These are phyloP conservation scores for Hymenoscyphus scutula DNA, from an alignment of 2,329 filamentous ascomycete genomes.

Conservation along the genomic window DNA sequence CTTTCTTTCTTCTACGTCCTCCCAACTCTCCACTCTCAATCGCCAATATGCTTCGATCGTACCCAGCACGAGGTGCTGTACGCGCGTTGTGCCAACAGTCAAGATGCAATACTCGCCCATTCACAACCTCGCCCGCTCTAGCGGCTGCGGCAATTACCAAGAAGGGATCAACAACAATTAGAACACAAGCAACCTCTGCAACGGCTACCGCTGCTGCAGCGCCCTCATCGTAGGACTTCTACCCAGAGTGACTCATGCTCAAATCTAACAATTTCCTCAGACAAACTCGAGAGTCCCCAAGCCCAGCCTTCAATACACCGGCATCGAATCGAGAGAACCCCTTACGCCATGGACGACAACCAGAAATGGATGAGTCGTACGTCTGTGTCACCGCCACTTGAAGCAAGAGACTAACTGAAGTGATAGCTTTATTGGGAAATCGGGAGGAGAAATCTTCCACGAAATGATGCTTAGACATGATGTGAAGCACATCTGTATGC, in stretches of 20 bases:
- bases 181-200: conserved; percentile 50
- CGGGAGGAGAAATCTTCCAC: conserved; percentile 94
- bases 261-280: conserved; percentile 40
- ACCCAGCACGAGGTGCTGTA: conserved; percentile 47
- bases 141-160: conserved; percentile 28
- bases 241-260: conserved; percentile 24
- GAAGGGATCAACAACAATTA: conserved; percentile 43
- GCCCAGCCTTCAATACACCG: conserved; percentile 57
- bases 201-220: conserved; percentile 41
- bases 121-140: conserved; percentile 45
- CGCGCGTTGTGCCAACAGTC: conserved; percentile 41
- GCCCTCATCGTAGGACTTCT: conserved; percentile 24
- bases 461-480: conserved; percentile 96
- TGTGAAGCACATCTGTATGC: conserved; percentile 93
- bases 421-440: conserved; percentile 83
- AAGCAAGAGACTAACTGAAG: conserved; percentile 14
- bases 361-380: conserved; percentile 79
- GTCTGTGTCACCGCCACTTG: conserved; percentile 39
- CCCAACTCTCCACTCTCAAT: conserved; percentile 6
- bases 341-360: conserved; percentile 56
- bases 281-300: conserved; percentile 57
- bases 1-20: conserved; percentile 1
- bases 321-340: conserved; percentile 51
- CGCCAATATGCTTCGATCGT: conserved; percentile 47
- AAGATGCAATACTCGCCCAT: conserved; percentile 36